These are phyloP conservation scores for Dendrothele bispora DNA, from an alignment of 768 basidiomycete genomes.

Conservation along the genomic window DNA sequence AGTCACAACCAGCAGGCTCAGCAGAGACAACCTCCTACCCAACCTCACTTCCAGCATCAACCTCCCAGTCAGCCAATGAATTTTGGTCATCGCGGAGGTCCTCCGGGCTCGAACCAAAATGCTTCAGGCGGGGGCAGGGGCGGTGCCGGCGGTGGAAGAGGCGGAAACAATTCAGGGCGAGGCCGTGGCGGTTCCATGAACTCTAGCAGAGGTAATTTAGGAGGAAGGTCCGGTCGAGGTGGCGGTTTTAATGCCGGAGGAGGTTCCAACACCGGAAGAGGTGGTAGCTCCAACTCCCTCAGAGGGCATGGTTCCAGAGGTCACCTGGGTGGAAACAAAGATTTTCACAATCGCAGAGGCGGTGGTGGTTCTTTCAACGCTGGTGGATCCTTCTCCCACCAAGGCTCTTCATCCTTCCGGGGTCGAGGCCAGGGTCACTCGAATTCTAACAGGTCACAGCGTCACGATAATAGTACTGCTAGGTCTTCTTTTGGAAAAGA, in stretches of 20 bases:
- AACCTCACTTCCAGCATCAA: slow-evolving; percentile 66
- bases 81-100: slow-evolving; percentile 14
- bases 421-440: slow-evolving; percentile 63
- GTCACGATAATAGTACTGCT: slow-evolving; percentile 41
- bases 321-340: slow-evolving; percentile 61
- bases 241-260: slow-evolving; percentile 46
- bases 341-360: slow-evolving; percentile 66
- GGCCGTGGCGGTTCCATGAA: slow-evolving; percentile 43
- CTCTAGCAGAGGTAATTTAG: slow-evolving; percentile 41
- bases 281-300: slow-evolving; percentile 48
- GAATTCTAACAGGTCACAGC: slow-evolving; percentile 32
- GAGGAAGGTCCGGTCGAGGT: slow-evolving; percentile 48
- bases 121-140: slow-evolving; percentile 23
- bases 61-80: slow-evolving; percentile 44
- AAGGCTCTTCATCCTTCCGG: slow-evolving; percentile 51
- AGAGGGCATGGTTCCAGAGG: slow-evolving; percentile 67
- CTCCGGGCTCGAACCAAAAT: slow-evolving; percentile 29
- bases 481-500: slow-evolving; percentile 3
- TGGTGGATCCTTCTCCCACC: slow-evolving; percentile 40
- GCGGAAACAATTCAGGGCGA: slow-evolving; percentile 23
- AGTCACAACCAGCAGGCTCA: slow-evolving; percentile 48
- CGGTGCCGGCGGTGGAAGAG: slow-evolving; percentile 14
- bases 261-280: slow-evolving; percentile 46
- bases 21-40: slow-evolving; percentile 53
- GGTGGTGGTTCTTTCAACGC: slow-evolving; percentile 61